phyloP scores from a whole-genome alignment of 1,139 yeast species.

The Yamadazyma oceani region DNA sequence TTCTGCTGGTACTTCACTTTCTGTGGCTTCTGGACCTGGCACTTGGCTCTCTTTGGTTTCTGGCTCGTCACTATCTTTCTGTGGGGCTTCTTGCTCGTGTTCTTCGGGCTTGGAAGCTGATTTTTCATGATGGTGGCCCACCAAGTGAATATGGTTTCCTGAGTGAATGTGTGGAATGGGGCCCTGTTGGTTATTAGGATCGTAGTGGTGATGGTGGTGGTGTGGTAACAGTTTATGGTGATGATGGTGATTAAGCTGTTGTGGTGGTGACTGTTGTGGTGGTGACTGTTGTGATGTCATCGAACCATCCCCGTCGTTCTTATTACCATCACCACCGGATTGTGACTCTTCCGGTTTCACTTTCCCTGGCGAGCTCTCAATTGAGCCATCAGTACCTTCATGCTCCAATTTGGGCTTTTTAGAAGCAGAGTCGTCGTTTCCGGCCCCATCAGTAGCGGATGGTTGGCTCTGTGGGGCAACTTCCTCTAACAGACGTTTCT shows the following conservation, averaged over 20 bases:
- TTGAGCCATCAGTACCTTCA: not conserved
- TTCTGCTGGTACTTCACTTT: not conserved
- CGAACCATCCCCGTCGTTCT: too few relatives aligned
- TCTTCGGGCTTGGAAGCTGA: conserved; percentile 2
- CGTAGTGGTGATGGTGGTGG: conserved; percentile 23
- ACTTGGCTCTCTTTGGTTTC: conserved; percentile 1
- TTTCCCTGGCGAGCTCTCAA: not conserved
- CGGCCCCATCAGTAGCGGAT: not conserved
- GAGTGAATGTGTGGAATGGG: conserved; percentile 16
- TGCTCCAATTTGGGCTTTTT: conserved; percentile 10
- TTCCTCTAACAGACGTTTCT: too few relatives aligned
- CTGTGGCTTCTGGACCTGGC: not conserved
- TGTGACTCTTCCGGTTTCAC: not conserved
- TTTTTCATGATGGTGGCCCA: conserved; percentile 1
- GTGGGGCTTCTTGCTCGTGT: conserved; percentile 2
- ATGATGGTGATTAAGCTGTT: conserved; percentile 14
- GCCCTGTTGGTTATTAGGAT: conserved; percentile 5
- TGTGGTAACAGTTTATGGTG: conserved; percentile 24
- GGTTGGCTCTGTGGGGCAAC: too few relatives aligned
- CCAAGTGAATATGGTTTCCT: conserved; percentile 15
- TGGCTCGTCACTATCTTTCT: conserved; percentile 1
- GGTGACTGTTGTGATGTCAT: too few relatives aligned
- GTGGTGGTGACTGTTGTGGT: not conserved
- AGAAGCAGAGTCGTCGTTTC: conserved; percentile 4
- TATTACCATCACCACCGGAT: not conserved